Base-by-base conservation (phyloP, 2,329 filamentous ascomycete species). In the Ceratocystis papillata region DNA sequence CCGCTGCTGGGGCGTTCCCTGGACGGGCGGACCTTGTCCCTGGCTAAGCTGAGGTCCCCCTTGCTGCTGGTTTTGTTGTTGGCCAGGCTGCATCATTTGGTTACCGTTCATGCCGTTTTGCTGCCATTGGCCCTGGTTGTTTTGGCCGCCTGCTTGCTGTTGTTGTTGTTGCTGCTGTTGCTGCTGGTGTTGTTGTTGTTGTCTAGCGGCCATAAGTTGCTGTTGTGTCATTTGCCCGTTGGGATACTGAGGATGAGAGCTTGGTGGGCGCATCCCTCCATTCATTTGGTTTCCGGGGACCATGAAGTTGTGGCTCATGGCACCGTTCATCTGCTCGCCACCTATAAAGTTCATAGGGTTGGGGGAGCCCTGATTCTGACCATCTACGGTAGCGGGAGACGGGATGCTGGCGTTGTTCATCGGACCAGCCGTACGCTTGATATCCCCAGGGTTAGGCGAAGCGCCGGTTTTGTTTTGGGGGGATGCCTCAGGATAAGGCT, bases 341-440 rank as follows among this genome's bases (percentile, higher is more conserved):
- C 78, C 79, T 76, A 86, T 85, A 71, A 88, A 87, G 72, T 80
- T 82, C 77, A 84, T 82, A 63, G 77, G 79, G 76, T 80, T 85
- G 62, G 86, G 86, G 67, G 86, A 89, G 75, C 80, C 83, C 71
- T 80, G 82, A 67, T 83, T 88, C 78, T 81, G 85, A 37, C 84
- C 87, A 72, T 89, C 88, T 12, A 60, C 46, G 2, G 87, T 86
- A 69, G 88, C 79, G 6, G 85, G 88, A 28, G 86, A 90, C 28
- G 87, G 86, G 69, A 90, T 84, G 66, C 82, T 84, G 46, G 81
- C 81, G 67, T 83, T 83, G 71, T 83, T 83, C 81, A 90, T 85
- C 74, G 89, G 87, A 30, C 87, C 87, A 30, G 87, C 89, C 62
- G 84, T 84, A 63, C 88, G 86, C 79, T 89, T 90, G 81, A 90